Base-by-base conservation (phyloP, 1,139 yeast species). In the Pichia kudriavzevii region DNA sequence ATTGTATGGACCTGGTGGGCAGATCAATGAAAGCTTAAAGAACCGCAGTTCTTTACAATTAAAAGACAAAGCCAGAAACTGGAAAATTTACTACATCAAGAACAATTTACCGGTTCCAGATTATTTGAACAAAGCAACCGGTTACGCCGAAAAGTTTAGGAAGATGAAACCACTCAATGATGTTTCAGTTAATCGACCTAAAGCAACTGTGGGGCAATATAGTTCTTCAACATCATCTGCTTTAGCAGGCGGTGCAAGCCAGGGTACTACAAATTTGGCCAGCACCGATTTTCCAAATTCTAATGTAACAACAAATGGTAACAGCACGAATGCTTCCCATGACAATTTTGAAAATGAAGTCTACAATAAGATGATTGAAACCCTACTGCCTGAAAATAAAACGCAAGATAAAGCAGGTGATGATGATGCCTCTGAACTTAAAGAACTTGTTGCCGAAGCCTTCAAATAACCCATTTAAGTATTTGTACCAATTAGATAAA, bases 1-100 rank as follows among this genome's bases (percentile, higher is more conserved):
- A 50, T 63, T 81, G 18, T 83, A 82, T 55, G 98, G 98, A 0
- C 81, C 94, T 7, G 97, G 96, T 7, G 98, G 98, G 4, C 72
- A 79, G 31, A 69, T 82, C 18, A 77, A 80, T 19, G 96, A 91
- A 56, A 76, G 79, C 2, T 66, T 91, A 47, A 88, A 84, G 56
- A 83, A 85, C 52, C 67, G 97, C 52, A 79, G 81, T 10, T 94
- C 87, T 53, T 87, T 88, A 10, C 97, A 88, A 56, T 67, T 91
- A 40, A 91, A 91, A 55, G 98, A 91, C 55, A 91, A 91, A 54
- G 97, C 97, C 0, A 70, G 97, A 46, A 91, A 91, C 53, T 81
- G 95, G 84, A 91, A 88, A 56, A 72, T 84, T 69, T 79, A 80
- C 45, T 85, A 80, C 55, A 61, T 87, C 41, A 82, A 85, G 52